Conservation (phyloP, 768 basidiomycete species). For the Auriculariales sp. region DNA sequence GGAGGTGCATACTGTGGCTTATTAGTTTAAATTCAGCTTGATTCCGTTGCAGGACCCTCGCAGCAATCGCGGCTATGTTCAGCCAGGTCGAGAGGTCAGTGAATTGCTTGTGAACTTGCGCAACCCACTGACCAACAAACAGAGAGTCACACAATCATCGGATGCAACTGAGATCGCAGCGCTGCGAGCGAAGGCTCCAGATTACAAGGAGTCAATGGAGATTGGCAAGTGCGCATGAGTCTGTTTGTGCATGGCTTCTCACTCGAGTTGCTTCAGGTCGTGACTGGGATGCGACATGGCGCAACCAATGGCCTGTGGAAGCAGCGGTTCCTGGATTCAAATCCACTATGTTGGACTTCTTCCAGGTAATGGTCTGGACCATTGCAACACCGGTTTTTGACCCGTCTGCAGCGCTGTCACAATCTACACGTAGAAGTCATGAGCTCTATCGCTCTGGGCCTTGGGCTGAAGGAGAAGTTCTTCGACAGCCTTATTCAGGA, state of each 20-base stretch:
- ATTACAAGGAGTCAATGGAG: conserved; percentile 78
- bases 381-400: neutral
- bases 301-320: conserved; percentile 69
- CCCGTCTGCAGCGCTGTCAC: conserved; percentile 43
- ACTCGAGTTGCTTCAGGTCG: conserved; percentile 17
- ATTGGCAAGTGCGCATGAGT: conserved; percentile 33
- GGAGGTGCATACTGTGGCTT: conserved; percentile 24
- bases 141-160: conserved; percentile 60
- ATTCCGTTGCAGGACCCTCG: conserved; percentile 40
- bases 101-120: too few species aligned
- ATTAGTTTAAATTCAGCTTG: neutral
- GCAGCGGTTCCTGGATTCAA: conserved; percentile 51
- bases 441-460: conserved; percentile 73
- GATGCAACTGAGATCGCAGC: conserved; percentile 59
- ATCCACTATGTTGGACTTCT: conserved; percentile 60
- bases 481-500: conserved; percentile 65
- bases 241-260: neutral
- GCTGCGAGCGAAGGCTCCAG: conserved; percentile 62
- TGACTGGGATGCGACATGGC: conserved; percentile 65
- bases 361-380: conserved; percentile 26
- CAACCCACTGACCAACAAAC: too few species aligned
- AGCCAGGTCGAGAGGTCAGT: conserved; percentile 68
- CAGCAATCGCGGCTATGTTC: conserved; percentile 74
- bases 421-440: conserved; percentile 62
- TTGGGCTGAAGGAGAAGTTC: conserved; percentile 55